Base-by-base conservation (phyloP, 2,329 filamentous ascomycete genomes). In the Fusarium foetens region DNA sequence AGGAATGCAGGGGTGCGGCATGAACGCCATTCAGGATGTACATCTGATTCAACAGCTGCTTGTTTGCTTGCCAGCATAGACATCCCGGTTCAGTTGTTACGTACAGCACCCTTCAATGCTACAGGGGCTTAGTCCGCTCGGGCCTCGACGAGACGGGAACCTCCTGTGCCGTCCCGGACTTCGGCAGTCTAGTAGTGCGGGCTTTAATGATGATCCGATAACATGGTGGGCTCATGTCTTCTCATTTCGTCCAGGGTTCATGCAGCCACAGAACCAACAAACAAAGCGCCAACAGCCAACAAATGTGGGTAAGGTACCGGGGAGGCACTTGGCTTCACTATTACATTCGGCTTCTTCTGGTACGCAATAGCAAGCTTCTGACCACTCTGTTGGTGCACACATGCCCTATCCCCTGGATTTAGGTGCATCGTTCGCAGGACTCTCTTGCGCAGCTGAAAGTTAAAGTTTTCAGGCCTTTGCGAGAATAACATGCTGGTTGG, bases 1-100 rank as follows among this genome's bases (percentile, higher is more conserved):
- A 36, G 52, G 62, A 57, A 68, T 66, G 66, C 66, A 66, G 43
- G 49, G 63, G 57, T 49, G 58, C 53, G 58, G 39, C 48, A 21
- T 31, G 38, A 51, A 36, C 46, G 23, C n/a, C 14, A 38, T 38
- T 36, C 35, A 36, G 48, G n/a, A 51, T 51, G 48, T 51, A 6
- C 33, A 51, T 51, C 48, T 33, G 48, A 51, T 51, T 16, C 33
- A 51, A 36, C 21, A 25, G 48, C n/a, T 51, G 48, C n/a, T 36
- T 51, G 29, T 27, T 29, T 29, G n/a, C 9, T 38, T 52, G 23
- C 33, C 48, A 16, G 38, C 38, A 41, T n/a, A 41, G n/a, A 6
- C 38, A 21, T 52, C 33, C 23, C 21, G 14, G n/a, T 38, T 23
- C 3, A 19, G 17, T 41, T 41, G 23, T 36, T 17, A 36, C 35